Percentiles rank a stretch among this genome's conserved stretches.
phyloP scores from a whole-genome alignment of 805 yeast species.

The Suhomyces kilbournensis region DNA sequence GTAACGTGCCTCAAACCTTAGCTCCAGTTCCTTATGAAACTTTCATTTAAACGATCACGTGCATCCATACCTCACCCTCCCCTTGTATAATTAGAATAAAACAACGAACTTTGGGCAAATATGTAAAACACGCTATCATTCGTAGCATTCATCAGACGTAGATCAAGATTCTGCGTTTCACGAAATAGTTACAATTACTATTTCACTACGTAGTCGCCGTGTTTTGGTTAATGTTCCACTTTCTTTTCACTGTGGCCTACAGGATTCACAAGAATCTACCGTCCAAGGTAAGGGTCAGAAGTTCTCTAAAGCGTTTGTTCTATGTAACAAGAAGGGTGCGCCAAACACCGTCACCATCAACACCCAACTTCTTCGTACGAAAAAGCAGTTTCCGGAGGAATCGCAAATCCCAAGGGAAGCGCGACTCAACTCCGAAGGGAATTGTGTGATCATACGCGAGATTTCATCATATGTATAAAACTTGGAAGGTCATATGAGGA shows the following conservation, averaged over 20 bases:
- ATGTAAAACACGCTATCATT: constrained; percentile 9
- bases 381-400: constrained; percentile 32
- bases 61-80: not conserved
- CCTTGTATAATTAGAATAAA: constrained; percentile 7
- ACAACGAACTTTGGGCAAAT: not conserved
- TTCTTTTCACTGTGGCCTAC: not conserved
- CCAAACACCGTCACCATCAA: constrained; percentile 48
- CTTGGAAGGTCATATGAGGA: constrained; percentile 61
- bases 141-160: constrained; percentile 6
- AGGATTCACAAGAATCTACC: not conserved
- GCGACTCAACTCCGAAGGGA: constrained; percentile 44
- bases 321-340: constrained; percentile 49
- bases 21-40: constrained; percentile 99
- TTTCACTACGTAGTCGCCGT: constrained; percentile 8
- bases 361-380: constrained; percentile 39
- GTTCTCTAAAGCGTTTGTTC: constrained; percentile 42
- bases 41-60: constrained; percentile 66
- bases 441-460: constrained; percentile 50
- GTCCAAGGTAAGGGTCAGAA: constrained; percentile 35
- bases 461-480: constrained; percentile 61
- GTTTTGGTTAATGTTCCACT: constrained; percentile 1
- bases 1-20: constrained; percentile 90
- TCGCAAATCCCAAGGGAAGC: constrained; percentile 15
- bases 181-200: not conserved
- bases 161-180: constrained; percentile 4